Base-by-base conservation (phyloP, 768 basidiomycete genomes). In the Tylopilus cervinicoccineus region DNA sequence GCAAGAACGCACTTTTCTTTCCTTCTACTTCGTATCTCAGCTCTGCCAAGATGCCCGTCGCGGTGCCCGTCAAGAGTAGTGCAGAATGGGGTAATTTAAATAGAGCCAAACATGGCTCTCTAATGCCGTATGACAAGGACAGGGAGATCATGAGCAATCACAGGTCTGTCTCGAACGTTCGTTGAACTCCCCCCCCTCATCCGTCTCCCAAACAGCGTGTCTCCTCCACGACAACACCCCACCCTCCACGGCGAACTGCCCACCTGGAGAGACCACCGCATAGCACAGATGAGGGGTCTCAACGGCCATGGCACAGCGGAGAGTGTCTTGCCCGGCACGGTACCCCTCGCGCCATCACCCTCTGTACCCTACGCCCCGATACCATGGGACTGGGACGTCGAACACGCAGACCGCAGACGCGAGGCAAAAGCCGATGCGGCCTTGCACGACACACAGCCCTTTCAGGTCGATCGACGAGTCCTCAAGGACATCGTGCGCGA, bases 401-500 rank as follows among this genome's bases (percentile, higher is more conserved):
- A 89, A 64, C 84, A 83, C 45, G 79, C 71, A n/a, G 86, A 89
- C 63, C 71, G 87, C 38, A 75, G 71, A 57, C 75, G 67, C 29
- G 88, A 90, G 65, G 75, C 77, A 2, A 77, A 75, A 56, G 79
- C 77, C 3, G 87, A 88, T 53, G 76, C 77, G 13, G 76, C 76
- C 4, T 56, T 81, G 17, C 84, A 88, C 56, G 78, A 77, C 28
- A 71, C 76, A 10, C 76, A 74, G 6, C 85, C 85, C 20, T 89
- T 92, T 58, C 80, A 80, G 45, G 83, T 92, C 22, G 90, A 92
- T 66, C 70, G 89, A 47, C 75, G 76, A 46, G 73, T 88, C 19
- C 71, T 93, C 52, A 85, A 81, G 65, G 87, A 89, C 54, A 81
- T 92, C 36, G 82, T 92, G 8, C 73, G 80, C 39, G 86, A 89